These are phyloP conservation scores for Podospora sp. DNA, from an alignment of 495 filamentous ascomycete genomes.

Conservation along the genomic window DNA sequence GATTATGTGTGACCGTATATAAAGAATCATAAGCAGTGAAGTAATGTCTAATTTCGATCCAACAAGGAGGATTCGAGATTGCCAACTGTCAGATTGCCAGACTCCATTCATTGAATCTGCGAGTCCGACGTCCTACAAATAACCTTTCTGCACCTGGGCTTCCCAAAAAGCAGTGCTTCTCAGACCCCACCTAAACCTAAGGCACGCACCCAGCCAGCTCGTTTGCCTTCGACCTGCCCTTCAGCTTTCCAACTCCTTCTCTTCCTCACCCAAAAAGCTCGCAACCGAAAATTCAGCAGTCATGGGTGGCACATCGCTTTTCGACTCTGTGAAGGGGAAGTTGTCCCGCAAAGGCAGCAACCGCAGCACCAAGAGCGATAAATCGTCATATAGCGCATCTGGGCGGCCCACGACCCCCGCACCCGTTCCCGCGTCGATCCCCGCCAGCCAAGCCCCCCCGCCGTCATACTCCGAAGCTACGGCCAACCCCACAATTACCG, in stretches of 20 bases:
- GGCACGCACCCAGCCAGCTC: too few species aligned
- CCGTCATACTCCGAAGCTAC: constrained; percentile 27
- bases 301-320: constrained; percentile 24
- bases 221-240: not conserved
- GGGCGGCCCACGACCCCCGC: not conserved
- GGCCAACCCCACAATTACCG: constrained; percentile 24
- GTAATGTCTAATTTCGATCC: not conserved
- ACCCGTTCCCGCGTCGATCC: constrained; percentile 6
- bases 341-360: constrained; percentile 21
- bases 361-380: constrained; percentile 17
- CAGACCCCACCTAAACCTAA: too few species aligned
- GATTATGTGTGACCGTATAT: not conserved
- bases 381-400: not conserved
- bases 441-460: constrained; percentile 19
- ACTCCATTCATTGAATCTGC: not conserved
- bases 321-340: constrained; percentile 29
- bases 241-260: not conserved
- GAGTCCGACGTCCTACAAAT: not conserved
- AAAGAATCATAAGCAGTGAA: not conserved
- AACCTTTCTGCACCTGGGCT: not conserved
- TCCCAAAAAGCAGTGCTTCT: not conserved
- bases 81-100: not conserved
- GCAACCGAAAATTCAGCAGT: constrained; percentile 8
- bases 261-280: too few species aligned
- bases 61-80: not conserved